Base-by-base conservation (phyloP, 2,329 filamentous ascomycete genomes). In the Fusarium buharicum region DNA sequence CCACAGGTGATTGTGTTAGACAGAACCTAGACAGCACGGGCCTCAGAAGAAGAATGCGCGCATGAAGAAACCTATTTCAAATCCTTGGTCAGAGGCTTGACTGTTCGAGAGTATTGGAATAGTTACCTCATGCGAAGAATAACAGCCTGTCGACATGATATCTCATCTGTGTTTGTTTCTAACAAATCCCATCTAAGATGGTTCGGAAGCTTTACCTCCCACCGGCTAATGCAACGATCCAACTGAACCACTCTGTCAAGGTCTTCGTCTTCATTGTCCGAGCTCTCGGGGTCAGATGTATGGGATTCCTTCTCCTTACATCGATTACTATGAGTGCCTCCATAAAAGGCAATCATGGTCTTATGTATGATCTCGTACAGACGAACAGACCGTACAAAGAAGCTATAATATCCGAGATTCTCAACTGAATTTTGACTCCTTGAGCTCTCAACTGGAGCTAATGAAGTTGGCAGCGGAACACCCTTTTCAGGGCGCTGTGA, bases 291-390 rank as follows among this genome's bases (percentile, higher is more conserved):
- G 2, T 64, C 50, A 1, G 38, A 47, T 3, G 18, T 41, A 8
- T 55, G 41, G 16, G 55, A 20, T 1, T 61, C 55, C 6, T 55
- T 63, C 8, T 52, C 40, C 7, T 40, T 61, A n/a, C 38, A 24
- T 5, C 37, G 27, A 14, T 50, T 48, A 12, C 27, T 45, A 11
- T 63, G 31, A 11, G 55, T 46, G 1, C 59, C 52, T 13, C 68
- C 70, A 22, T 76, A 76, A 3, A 76, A 67, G 0, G 65, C 69
- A 5, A 69, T 55, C 33, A 74, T 73, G 0, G 69, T 71, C 10
- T 69, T 68, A 10, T 77, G 71, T 6, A 74, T 76, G 13, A 78
- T 74, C 30, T 77, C 75, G n/a, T 77, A 77, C 0, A 78, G 59
- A 30, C 73, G 70, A 4, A 76, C 66, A 1, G 74, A 75, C 34